These are phyloP conservation scores for Lagenaria siceraria DNA, from an alignment of 306 rosid species.

Conservation along the genomic window DNA sequence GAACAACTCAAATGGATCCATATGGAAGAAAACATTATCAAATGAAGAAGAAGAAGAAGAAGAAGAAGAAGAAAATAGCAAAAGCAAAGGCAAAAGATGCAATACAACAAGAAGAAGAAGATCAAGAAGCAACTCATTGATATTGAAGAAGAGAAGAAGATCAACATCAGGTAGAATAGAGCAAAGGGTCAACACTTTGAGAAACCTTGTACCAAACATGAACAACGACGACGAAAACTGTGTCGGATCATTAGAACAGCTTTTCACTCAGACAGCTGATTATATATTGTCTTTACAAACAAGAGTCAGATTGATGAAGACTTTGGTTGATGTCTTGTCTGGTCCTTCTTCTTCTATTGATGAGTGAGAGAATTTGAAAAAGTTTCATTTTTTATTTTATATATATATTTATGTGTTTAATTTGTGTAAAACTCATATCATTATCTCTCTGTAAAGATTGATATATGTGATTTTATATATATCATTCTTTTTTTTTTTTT, in stretches of 20 bases:
- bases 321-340: constrained; percentile 2
- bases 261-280: not conserved
- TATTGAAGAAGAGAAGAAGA: constrained; percentile 3
- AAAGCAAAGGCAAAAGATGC: not conserved
- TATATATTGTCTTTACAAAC: constrained; percentile 3
- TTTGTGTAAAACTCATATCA: not conserved
- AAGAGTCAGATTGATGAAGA: not conserved
- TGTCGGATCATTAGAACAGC: not conserved
- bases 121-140: not conserved
- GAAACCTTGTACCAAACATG: constrained; percentile 40
- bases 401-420: not conserved
- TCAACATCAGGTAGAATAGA: constrained; percentile 18
- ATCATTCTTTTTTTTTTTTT: not conserved
- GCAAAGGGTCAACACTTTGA: constrained; percentile 47
- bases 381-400: not conserved
- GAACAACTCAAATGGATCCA: not conserved
- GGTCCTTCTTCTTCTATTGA: not conserved
- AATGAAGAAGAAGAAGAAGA: not conserved
- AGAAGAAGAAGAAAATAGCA: not conserved
- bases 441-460: not conserved
- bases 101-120: constrained; percentile 17
- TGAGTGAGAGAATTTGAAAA: not conserved
- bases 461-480: constrained; percentile 3
- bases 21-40: not conserved
- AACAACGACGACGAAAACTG: not conserved